These are phyloP conservation scores for Nemania diffusa DNA, from an alignment of 2,329 filamentous ascomycete genomes.

Conservation along the genomic window DNA sequence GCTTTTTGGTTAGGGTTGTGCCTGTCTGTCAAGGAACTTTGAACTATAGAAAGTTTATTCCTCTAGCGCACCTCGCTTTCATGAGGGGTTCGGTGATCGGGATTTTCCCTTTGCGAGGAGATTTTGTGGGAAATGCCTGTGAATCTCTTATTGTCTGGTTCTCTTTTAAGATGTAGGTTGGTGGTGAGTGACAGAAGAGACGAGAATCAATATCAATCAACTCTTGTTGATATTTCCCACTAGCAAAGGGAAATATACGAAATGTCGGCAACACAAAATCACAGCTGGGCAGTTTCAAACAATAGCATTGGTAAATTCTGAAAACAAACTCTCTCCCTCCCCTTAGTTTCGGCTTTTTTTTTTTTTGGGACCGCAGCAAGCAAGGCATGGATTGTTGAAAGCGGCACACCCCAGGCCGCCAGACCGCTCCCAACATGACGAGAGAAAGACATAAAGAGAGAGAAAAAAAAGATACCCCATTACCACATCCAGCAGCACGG, in stretches of 20 bases:
- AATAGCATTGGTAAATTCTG: background rate
- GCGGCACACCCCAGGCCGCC: constrained; percentile 1
- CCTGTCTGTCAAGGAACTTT: constrained; percentile 20
- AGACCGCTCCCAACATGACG: constrained; percentile 11
- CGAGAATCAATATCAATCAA: constrained; percentile 8
- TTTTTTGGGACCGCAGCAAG: constrained; percentile 12
- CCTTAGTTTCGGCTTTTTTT: background rate
- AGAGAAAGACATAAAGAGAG: too few relatives aligned
- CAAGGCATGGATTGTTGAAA: constrained; percentile 28
- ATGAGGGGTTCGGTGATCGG: background rate
- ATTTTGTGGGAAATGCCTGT: constrained; percentile 4
- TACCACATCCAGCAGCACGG: constrained; percentile 10
- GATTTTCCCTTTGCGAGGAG: background rate
- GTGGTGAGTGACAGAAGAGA: constrained; percentile 7
- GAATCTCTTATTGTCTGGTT: background rate
- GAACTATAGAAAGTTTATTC: constrained; percentile 20
- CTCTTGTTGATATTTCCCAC: constrained; percentile 7
- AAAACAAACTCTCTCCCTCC: background rate
- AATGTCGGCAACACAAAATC: background rate
- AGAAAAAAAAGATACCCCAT: constrained; percentile 12
- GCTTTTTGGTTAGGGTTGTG: constrained; percentile 22
- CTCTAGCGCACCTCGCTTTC: constrained; percentile 19
- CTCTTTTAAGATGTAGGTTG: background rate
- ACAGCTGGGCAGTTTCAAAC: background rate
- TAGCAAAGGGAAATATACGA: constrained; percentile 5